phyloP scores from a whole-genome alignment of 208 protist species.

The Trypanosoma mega region DNA sequence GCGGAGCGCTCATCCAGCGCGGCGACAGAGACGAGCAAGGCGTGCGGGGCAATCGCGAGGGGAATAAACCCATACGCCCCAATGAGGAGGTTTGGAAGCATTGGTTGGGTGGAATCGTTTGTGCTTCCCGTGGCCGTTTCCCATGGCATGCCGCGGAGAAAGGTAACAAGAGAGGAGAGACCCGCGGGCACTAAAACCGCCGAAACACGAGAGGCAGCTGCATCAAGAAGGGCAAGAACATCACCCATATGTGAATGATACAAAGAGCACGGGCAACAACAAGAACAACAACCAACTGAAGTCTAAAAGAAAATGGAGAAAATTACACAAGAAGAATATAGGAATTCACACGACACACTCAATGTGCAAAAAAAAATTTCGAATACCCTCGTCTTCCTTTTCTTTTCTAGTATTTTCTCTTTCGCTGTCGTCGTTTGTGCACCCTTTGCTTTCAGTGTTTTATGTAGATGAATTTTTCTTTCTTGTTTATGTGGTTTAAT shows the following conservation, averaged over 20 bases:
- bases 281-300: conserved; percentile 1
- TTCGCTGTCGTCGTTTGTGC: not conserved
- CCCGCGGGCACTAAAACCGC: conserved; percentile 56
- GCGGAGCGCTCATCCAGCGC: conserved; percentile 36
- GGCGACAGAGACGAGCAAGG: conserved; percentile 35
- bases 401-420: not conserved
- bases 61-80: conserved; percentile 58
- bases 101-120: not conserved
- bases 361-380: conserved; percentile 1
- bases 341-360: not conserved
- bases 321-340: not conserved
- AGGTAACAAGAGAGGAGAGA: conserved; percentile 49
- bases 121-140: conserved; percentile 2
- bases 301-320: conserved; percentile 9
- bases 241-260: conserved; percentile 58
- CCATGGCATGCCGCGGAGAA: conserved; percentile 40
- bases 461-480: no score
- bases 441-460: no score
- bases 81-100: conserved; percentile 29
- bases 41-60: conserved; percentile 53
- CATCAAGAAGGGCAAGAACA: conserved; percentile 45
- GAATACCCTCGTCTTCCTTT: not conserved
- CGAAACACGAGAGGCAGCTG: conserved; percentile 47
- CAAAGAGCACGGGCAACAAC: no score
- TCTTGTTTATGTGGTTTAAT: no score